Conservation (phyloP, 139 green algal species). For the Astrephomene gubernaculifera region DNA sequence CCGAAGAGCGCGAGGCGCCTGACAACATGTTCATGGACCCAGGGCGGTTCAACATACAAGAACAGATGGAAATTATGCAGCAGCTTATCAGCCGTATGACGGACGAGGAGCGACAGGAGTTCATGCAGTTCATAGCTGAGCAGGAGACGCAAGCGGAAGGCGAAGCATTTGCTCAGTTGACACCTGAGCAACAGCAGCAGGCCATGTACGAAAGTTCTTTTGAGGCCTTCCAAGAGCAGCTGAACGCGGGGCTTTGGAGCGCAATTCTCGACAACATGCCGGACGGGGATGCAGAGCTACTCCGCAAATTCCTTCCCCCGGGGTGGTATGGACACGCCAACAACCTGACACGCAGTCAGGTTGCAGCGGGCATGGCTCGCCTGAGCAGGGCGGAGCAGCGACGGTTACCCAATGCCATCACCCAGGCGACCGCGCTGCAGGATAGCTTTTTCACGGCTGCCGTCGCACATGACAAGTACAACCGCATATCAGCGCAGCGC, state of each 20-base stretch:
- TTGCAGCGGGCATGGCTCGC: neutral
- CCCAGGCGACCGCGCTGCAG: neutral
- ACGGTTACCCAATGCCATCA: neutral
- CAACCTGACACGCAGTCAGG: neutral
- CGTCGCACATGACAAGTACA: neutral
- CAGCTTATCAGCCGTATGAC: slow-evolving; percentile 5
- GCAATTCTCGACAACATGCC: neutral
- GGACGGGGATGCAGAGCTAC: neutral
- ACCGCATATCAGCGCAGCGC: neutral
- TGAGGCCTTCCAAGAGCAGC: neutral
- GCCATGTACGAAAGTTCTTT: too few species aligned
- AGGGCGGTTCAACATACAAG: neutral
- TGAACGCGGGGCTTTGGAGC: neutral
- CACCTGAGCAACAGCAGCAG: neutral
- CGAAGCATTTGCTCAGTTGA: neutral
- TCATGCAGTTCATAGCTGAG: slow-evolving; percentile 5
- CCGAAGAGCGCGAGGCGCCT: neutral
- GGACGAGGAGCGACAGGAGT: neutral
- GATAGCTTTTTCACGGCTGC: neutral
- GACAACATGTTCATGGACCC: slow-evolving; percentile 16
- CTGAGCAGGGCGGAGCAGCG: neutral
- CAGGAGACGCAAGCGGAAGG: neutral
- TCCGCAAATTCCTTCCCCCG: neutral
- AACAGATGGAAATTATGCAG: slow-evolving; percentile 20
- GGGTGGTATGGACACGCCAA: neutral